Percentiles rank a stretch among this genome's conserved stretches.
Conservation (phyloP, 306 rosid species). For the Abrus pulchellus region DNA sequence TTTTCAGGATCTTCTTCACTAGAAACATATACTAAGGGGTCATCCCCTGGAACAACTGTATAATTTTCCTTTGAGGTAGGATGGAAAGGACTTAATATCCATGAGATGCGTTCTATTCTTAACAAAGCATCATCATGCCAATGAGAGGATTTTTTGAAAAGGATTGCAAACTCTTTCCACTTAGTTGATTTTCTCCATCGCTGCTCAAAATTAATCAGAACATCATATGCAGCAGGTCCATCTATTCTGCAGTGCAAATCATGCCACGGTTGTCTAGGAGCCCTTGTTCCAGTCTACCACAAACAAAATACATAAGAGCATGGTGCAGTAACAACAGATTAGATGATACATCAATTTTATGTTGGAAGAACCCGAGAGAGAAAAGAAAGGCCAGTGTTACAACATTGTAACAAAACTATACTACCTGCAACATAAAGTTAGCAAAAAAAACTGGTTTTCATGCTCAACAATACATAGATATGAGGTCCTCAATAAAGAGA, state of each 20-base stretch:
- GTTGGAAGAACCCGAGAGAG: neutral
- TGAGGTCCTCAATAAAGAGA: neutral
- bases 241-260: conserved; percentile 94
- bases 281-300: conserved; percentile 75
- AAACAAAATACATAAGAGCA: conserved; percentile 38
- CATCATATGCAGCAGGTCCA: conserved; percentile 97
- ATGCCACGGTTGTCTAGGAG: conserved; percentile 99
- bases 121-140: conserved; percentile 87
- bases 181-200: conserved; percentile 86
- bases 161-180: conserved; percentile 81
- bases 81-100: conserved; percentile 83
- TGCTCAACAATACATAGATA: conserved; percentile 4
- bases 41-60: conserved; percentile 73
- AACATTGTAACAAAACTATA: conserved; percentile 39
- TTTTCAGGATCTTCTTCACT: conserved; percentile 73
- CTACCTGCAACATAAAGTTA: neutral
- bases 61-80: conserved; percentile 29
- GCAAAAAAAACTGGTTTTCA: conserved; percentile 20
- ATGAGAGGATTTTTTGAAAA: conserved; percentile 60
- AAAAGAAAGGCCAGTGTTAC: conserved; percentile 20
- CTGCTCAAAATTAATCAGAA: conserved; percentile 94
- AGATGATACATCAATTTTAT: conserved; percentile 20
- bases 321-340: conserved; percentile 21
- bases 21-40: conserved; percentile 62
- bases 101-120: conserved; percentile 85